These are phyloP conservation scores for Termitomyces titanicus DNA, from an alignment of 768 basidiomycete species.

Conservation along the genomic window DNA sequence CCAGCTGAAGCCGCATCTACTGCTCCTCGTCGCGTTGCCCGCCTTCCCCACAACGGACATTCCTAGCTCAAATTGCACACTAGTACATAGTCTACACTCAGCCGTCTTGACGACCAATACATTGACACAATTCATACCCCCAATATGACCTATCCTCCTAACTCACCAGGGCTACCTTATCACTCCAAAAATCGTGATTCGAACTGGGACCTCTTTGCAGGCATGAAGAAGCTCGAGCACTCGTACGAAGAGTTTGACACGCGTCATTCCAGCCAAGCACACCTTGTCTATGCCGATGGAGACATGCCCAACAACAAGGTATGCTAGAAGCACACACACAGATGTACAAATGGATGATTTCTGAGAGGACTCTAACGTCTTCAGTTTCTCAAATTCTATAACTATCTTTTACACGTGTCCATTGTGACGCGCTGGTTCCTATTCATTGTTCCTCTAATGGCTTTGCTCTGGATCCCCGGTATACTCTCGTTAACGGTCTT, in stretches of 20 bases:
- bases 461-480: slow-evolving; percentile 67
- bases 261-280: slow-evolving; percentile 45
- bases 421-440: slow-evolving; percentile 79
- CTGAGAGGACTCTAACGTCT: background rate
- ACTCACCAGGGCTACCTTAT: slow-evolving; percentile 5
- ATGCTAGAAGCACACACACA: slow-evolving; percentile 12
- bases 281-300: slow-evolving; percentile 57
- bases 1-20: background rate
- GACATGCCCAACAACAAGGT: slow-evolving; percentile 58
- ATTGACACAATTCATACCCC: background rate
- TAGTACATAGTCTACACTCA: background rate
- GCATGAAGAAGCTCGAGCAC: slow-evolving; percentile 49
- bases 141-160: slow-evolving; percentile 12
- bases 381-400: slow-evolving; percentile 61
- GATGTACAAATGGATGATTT: background rate
- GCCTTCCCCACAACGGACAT: slow-evolving; percentile 6
- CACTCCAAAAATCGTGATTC: slow-evolving; percentile 21
- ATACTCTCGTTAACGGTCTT: slow-evolving; percentile 57
- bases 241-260: slow-evolving; percentile 58
- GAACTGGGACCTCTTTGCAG: slow-evolving; percentile 50
- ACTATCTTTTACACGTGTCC: slow-evolving; percentile 71
- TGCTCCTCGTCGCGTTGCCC: background rate
- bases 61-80: background rate
- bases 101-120: background rate
- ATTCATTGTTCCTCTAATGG: slow-evolving; percentile 73